Base-by-base conservation (phyloP, 2,329 filamentous ascomycete species). In the Zalaria obscura region DNA sequence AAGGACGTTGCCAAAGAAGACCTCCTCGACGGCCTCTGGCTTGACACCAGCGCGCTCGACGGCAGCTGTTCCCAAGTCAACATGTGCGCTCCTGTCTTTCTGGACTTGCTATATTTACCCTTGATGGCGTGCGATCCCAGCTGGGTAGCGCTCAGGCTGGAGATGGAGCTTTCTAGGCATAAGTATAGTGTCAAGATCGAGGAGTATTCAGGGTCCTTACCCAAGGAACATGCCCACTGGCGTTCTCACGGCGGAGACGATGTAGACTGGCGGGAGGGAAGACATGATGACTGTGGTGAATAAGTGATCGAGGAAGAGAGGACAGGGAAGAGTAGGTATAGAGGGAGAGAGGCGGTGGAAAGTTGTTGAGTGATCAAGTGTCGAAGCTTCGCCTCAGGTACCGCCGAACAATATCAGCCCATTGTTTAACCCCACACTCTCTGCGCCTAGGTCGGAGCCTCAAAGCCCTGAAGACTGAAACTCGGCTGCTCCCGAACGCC, bases 1-100 rank as follows among this genome's bases (percentile, higher is more conserved):
- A 56, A 98, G 76, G 52, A 98, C 91, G 71, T 98, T 98, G 64
- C 91, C 91, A 60, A 95, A 93, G 72, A 91, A 93, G 59, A 98
- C 86, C 64, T 98, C 91, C 61, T 98, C 79, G 44, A 98, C 84
- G 61, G 93, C 78, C 56, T 87, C 78, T 42, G 86, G 74, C 68
- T 93, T 88, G 68, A 98, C 78, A 57, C 81, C 75, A 42, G 91
- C 84, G 56, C 86, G 82, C 67, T 87, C 82, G 51, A 98, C 76
- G 47, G 89, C 89, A 58, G 75, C 73, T 76, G 51, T 10, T 3
- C 18, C 18, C 18, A 18, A 18, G 18, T 18, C 18, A 18, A 18
- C 18, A 18, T 18, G 18, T 18, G 18, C 18, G 18, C 18, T 18
- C 18, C 18, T 18, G 18, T 18, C 18, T 18, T 54, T 6, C 10